Percentiles rank a stretch among this genome's conserved stretches.
Evolutionary conservation across 2,329 filamentous ascomycete species (phyloP).

Genomic region (Aspergillus sojae): DNA sequence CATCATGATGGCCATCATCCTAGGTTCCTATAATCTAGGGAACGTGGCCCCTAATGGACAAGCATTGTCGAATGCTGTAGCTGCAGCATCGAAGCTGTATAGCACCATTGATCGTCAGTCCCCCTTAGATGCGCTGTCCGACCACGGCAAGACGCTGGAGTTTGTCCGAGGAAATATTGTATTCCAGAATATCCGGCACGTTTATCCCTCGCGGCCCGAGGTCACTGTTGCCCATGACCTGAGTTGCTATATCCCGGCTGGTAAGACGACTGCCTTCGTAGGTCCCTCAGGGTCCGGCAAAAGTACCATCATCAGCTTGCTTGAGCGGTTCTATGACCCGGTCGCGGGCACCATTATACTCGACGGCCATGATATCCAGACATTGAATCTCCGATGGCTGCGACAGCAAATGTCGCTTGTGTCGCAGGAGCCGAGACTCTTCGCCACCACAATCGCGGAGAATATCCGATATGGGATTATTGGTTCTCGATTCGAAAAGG

Average conservation of each 20-base stretch:
- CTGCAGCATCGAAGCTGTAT: slow-evolving; percentile 42
- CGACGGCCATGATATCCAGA: slow-evolving; percentile 74
- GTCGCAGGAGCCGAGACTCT: slow-evolving; percentile 81
- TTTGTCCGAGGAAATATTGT: slow-evolving; percentile 37
- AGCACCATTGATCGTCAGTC: slow-evolving; percentile 45
- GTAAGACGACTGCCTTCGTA: slow-evolving; percentile 59
- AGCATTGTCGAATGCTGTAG: slow-evolving; percentile 48
- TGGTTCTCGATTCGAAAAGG: slow-evolving; percentile 69
- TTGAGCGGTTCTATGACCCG: slow-evolving; percentile 62
- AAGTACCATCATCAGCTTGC: slow-evolving; percentile 51
- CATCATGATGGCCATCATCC: slow-evolving; percentile 34
- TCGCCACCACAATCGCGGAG: slow-evolving; percentile 77
- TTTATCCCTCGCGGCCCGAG: slow-evolving; percentile 51
- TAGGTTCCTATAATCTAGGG: slow-evolving; percentile 42
- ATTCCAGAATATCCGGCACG: slow-evolving; percentile 48
- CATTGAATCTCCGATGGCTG: slow-evolving; percentile 65
- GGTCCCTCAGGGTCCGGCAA: slow-evolving; percentile 54
- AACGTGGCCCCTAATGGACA: slow-evolving; percentile 45
- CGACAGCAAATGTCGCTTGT: slow-evolving; percentile 74
- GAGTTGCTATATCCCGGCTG: slow-evolving; percentile 47
- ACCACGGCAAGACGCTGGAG: slow-evolving; percentile 26
- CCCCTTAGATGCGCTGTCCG: slow-evolving; percentile 40
- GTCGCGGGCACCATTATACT: slow-evolving; percentile 55
- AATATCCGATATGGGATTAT: slow-evolving; percentile 67
- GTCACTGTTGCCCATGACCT: slow-evolving; percentile 48